phyloP scores from a whole-genome alignment of 768 basidiomycete species.

The Boletus bicolor region DNA sequence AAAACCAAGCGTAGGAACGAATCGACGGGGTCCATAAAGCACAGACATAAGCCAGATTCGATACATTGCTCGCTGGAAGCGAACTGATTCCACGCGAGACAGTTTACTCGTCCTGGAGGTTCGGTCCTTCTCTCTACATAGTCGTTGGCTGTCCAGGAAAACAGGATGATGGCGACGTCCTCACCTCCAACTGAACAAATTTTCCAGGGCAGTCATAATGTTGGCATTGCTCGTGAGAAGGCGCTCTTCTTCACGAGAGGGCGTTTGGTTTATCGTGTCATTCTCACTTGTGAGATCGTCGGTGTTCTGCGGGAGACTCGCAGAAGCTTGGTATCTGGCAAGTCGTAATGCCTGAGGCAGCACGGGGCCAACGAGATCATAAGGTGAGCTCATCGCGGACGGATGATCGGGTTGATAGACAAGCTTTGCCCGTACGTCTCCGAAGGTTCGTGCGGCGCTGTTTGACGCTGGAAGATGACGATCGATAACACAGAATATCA shows the following conservation, averaged over 20 bases:
- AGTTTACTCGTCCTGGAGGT: slow-evolving; percentile 28
- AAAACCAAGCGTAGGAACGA: background rate
- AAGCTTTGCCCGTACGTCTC: no score
- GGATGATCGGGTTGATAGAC: no score
- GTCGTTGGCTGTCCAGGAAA: background rate
- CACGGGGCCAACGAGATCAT: slow-evolving; percentile 27
- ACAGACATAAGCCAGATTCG: slow-evolving; percentile 24
- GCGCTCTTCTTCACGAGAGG: slow-evolving; percentile 22
- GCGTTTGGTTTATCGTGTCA: slow-evolving; percentile 14
- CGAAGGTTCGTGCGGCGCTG: no score
- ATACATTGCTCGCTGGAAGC: slow-evolving; percentile 31
- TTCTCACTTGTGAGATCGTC: slow-evolving; percentile 1
- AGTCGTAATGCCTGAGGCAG: slow-evolving; percentile 25
- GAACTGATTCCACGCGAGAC: slow-evolving; percentile 27
- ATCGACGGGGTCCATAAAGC: slow-evolving; percentile 7
- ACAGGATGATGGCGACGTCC: slow-evolving; percentile 10
- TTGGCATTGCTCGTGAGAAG: slow-evolving; percentile 22
- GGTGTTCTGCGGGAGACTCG: background rate
- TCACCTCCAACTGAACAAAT: slow-evolving; percentile 39
- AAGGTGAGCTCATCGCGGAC: background rate
- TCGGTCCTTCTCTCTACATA: slow-evolving; percentile 30
- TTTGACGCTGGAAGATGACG: no score
- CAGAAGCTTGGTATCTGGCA: slow-evolving; percentile 2
- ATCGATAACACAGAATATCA: no score
- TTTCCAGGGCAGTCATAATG: slow-evolving; percentile 29